Conservation (phyloP, 1,284 basidiomycete species). For the Cutaneotrichosporon daszewskae region DNA sequence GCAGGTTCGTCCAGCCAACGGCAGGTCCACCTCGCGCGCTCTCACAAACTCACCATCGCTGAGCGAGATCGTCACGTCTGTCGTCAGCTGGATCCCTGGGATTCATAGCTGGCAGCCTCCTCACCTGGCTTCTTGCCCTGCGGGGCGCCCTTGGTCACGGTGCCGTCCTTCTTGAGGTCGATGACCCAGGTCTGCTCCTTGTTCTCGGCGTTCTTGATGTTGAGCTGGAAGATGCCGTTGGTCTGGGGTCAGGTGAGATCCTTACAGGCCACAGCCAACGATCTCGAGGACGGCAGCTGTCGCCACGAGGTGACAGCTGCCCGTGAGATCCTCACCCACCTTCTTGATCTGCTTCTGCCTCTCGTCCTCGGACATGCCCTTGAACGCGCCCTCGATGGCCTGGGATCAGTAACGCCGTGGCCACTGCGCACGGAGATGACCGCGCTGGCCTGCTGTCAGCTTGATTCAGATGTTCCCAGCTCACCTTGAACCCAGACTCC, state of each 20-base stretch:
- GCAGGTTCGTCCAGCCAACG: too few relatives aligned
- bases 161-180: conserved; percentile 85
- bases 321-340: conserved; percentile 48
- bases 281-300: background rate
- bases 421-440: conserved; percentile 52
- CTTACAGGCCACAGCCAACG: too few relatives aligned
- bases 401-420: conserved; percentile 7
- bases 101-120: conserved; percentile 7
- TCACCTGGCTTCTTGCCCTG: conserved; percentile 53
- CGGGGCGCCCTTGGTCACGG: conserved; percentile 70
- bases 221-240: conserved; percentile 85
- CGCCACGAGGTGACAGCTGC: background rate
- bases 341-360: conserved; percentile 79
- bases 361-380: conserved; percentile 62
- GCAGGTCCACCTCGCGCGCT: too few relatives aligned
- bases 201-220: conserved; percentile 70
- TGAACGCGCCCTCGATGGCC: conserved; percentile 60
- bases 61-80: conserved; percentile 48
- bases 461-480: too few relatives aligned
- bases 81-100: conserved; percentile 1
- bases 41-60: conserved; percentile 43
- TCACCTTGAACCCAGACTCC: conserved; percentile 46
- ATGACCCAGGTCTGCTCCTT: conserved; percentile 77
- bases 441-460: conserved; percentile 58
- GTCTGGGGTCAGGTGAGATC: conserved; percentile 54